phyloP scores from a whole-genome alignment of 192 early-diverging fungal species.

The Jimgerdemannia flammicorona region DNA sequence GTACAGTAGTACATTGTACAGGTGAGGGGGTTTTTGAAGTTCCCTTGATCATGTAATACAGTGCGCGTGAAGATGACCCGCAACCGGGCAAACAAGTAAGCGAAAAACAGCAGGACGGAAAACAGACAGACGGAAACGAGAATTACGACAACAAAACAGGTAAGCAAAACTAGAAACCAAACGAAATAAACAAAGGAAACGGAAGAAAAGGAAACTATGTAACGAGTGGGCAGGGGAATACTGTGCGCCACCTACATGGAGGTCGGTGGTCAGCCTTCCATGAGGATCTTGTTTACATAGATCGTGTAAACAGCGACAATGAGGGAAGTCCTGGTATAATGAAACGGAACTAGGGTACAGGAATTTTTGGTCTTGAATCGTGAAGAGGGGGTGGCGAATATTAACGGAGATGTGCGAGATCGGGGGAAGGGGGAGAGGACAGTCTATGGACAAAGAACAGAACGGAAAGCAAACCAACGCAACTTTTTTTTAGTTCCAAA shows the following conservation, averaged over 20 bases:
- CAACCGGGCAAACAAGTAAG: background rate
- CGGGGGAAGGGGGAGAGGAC: background rate
- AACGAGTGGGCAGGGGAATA: background rate
- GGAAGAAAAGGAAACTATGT: background rate
- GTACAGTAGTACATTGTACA: background rate
- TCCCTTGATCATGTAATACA: background rate
- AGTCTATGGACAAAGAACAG: conserved; percentile 5
- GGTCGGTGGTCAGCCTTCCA: background rate
- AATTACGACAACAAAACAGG: background rate
- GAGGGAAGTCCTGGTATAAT: background rate
- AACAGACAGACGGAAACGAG: background rate
- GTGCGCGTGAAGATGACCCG: background rate
- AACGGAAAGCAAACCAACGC: conserved; percentile 10
- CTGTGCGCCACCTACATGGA: background rate
- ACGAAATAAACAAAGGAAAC: background rate
- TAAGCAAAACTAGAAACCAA: background rate
- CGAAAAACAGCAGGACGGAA: background rate
- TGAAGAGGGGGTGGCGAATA: background rate
- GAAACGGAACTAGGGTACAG: background rate
- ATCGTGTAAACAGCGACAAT: background rate
- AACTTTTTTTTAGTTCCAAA: background rate
- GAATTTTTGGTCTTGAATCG: background rate
- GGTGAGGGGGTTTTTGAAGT: background rate
- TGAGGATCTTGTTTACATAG: background rate
- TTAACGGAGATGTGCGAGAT: background rate